A percentile compares a stretch with the other conserved stretches of the same genome.
These are phyloP conservation scores for Vachellia collinsii DNA, from an alignment of 306 rosid genomes.

Conservation along the genomic window DNA sequence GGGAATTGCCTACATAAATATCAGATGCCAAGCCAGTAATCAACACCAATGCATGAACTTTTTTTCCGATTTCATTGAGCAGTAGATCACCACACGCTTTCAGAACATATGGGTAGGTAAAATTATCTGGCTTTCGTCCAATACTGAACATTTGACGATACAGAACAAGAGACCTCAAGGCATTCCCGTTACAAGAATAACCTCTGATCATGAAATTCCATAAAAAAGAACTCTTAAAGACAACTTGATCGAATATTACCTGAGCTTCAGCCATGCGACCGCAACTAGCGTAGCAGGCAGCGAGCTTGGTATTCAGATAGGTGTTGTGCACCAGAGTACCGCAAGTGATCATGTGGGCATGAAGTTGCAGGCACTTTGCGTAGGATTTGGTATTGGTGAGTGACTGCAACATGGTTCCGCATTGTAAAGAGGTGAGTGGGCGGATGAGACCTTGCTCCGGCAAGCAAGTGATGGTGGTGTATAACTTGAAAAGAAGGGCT, in stretches of 20 bases:
- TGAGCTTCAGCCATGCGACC: conserved; percentile 52
- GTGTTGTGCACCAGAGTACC: conserved; percentile 52
- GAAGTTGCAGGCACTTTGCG: conserved; percentile 53
- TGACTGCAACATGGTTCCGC: conserved; percentile 56
- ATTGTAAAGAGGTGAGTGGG: conserved; percentile 54
- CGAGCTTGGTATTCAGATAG: conserved; percentile 56
- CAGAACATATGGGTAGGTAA: conserved; percentile 65
- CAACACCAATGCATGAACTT: conserved; percentile 55
- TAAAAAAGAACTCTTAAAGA: conserved; percentile 48
- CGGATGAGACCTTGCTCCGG: conserved; percentile 10
- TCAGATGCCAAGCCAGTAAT: conserved; percentile 54
- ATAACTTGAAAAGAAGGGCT: conserved; percentile 17
- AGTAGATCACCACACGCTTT: conserved; percentile 65
- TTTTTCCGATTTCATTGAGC: conserved; percentile 46
- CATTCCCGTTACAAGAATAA: conserved; percentile 43
- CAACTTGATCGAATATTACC: conserved; percentile 44
- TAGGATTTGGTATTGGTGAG: conserved; percentile 52
- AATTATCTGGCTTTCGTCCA: conserved; percentile 54
- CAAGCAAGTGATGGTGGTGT: conserved; percentile 12
- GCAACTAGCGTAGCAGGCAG: conserved; percentile 57
- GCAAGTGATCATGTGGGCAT: conserved; percentile 42
- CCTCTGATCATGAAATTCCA: conserved; percentile 67
- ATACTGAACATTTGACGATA: conserved; percentile 53
- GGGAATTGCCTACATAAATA: conserved; percentile 59
- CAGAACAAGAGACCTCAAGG: conserved; percentile 41